A percentile compares a stretch with the other conserved stretches of the same genome.
phyloP scores from a whole-genome alignment of 768 basidiomycete species.

The Lactifluus piperatus region DNA sequence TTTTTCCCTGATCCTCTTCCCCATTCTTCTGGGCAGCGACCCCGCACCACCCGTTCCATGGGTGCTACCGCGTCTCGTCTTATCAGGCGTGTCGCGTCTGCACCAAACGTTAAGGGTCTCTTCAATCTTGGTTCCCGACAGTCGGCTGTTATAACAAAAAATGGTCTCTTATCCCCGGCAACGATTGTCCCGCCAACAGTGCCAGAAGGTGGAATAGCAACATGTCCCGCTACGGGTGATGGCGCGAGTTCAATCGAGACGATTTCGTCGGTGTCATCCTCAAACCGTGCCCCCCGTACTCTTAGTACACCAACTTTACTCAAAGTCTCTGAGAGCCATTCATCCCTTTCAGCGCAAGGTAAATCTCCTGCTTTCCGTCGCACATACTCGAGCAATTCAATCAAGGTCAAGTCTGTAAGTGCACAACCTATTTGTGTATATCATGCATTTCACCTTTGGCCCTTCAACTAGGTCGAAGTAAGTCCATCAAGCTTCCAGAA shows the following conservation, averaged over 20 bases:
- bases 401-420: slow-evolving; percentile 83
- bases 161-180: slow-evolving; percentile 69
- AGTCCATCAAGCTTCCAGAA: slow-evolving; percentile 91
- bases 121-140: slow-evolving; percentile 58
- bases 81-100: slow-evolving; percentile 91
- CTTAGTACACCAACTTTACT: slow-evolving; percentile 28
- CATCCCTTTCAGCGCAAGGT: slow-evolving; percentile 39
- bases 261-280: slow-evolving; percentile 66
- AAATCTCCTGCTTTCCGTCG: slow-evolving; percentile 77
- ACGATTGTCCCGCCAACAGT: slow-evolving; percentile 51
- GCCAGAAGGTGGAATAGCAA: slow-evolving; percentile 38
- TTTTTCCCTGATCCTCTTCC: slow-evolving; percentile 33
- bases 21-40: slow-evolving; percentile 28
- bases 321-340: slow-evolving; percentile 36
- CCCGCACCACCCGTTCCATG: slow-evolving; percentile 58
- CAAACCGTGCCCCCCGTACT: slow-evolving; percentile 34
- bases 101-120: slow-evolving; percentile 91
- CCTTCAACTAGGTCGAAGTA: slow-evolving; percentile 69
- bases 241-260: slow-evolving; percentile 72
- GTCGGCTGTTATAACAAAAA: slow-evolving; percentile 48
- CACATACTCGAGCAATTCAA: slow-evolving; percentile 96
- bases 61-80: slow-evolving; percentile 76
- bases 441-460: slow-evolving; percentile 1
- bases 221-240: slow-evolving; percentile 31
- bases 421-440: slow-evolving; percentile 6